Evolutionary conservation across 352 stramenopile genomes (phyloP), one percentile per base, ranked within the genome.

Genomic region (Globisporangium megalacanthum): DNA sequence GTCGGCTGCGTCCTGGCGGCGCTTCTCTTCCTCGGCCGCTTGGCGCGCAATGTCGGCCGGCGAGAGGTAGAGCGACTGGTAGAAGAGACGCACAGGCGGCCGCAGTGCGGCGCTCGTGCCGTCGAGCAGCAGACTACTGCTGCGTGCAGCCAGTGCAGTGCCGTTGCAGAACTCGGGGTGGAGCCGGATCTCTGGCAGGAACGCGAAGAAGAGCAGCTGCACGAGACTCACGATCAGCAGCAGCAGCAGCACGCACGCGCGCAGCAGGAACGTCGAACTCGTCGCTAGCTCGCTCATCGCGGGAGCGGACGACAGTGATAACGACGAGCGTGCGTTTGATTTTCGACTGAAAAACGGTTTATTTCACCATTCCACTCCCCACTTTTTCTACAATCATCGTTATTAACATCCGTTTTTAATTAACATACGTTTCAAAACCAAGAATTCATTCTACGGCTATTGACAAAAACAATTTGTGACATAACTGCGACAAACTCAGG

Each of bases 41-140:
- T 79, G 70, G 14, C 66, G 51, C 15, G 62, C 66, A 31, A 90
- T 71, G 44, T 89, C 79, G 6, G 68, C 54, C 5, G 83, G 79
- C 4, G 80, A 89, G 9, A 90, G 60, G 56, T 79, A 92, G 7
- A 92, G 68, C 64, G 80, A 92, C 57, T 88, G 78, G 57, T 90
- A 92, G 45, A 92, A 70, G 37, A 89, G 61, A 31, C 74, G 72
- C 74, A 92, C 75, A 35, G 83, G 83, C 51, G 79, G 66, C 49
- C 56, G 29, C 33, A 92, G 65, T 68, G 83, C 76, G 15, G 45
- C 37, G 45, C 73, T 86, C 20, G 76, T 89, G 47, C 60, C 58
- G 44, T 55, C 49, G 41, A 79, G 45, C 9, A 82, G 68, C 42
- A 48, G 17, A 19, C 42, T 48, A 19, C 42, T 29, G 46, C 70